phyloP scores from a whole-genome alignment of 1,284 basidiomycete genomes.

The Marasmius oreades region DNA sequence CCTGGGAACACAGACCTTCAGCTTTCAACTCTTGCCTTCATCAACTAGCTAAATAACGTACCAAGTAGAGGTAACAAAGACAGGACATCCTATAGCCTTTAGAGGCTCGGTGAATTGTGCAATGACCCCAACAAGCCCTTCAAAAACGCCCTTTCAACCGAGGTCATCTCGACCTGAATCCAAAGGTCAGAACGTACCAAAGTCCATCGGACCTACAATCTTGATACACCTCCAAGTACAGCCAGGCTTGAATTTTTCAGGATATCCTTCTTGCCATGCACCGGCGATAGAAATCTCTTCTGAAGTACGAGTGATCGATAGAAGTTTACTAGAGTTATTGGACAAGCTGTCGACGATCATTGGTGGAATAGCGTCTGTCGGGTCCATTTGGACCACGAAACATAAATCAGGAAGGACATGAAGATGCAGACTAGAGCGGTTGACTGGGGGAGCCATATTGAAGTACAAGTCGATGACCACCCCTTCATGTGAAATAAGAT shows the following conservation, averaged over 20 bases:
- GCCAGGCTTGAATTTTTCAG: constrained; percentile 30
- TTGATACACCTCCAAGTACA: constrained; percentile 57
- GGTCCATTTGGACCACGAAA: constrained; percentile 52
- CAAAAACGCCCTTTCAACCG: not conserved
- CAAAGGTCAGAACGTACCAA: constrained; percentile 37
- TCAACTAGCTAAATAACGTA: constrained; percentile 26
- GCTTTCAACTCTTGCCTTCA: constrained; percentile 1
- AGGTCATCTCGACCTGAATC: not conserved
- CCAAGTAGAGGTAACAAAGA: constrained; percentile 74
- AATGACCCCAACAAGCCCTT: constrained; percentile 59
- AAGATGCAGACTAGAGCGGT: constrained; percentile 45
- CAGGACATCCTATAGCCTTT: constrained; percentile 47
- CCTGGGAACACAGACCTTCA: constrained; percentile 30
- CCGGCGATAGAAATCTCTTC: constrained; percentile 63
- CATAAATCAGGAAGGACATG: constrained; percentile 51
- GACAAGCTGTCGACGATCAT: constrained; percentile 22
- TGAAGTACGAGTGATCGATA: constrained; percentile 55
- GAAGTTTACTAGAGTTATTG: constrained; percentile 32
- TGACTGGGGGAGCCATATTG: constrained; percentile 47
- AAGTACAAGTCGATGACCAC: not conserved
- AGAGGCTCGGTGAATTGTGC: constrained; percentile 55
- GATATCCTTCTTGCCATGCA: constrained; percentile 34
- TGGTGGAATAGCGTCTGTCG: constrained; percentile 18
- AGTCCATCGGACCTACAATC: constrained; percentile 64
- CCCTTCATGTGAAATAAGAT: not conserved